Evolutionary conservation across 2,329 filamentous ascomycete species (phyloP), one percentile per base, ranked within the genome.

Genomic region (Coniochaeta ligniaria): DNA sequence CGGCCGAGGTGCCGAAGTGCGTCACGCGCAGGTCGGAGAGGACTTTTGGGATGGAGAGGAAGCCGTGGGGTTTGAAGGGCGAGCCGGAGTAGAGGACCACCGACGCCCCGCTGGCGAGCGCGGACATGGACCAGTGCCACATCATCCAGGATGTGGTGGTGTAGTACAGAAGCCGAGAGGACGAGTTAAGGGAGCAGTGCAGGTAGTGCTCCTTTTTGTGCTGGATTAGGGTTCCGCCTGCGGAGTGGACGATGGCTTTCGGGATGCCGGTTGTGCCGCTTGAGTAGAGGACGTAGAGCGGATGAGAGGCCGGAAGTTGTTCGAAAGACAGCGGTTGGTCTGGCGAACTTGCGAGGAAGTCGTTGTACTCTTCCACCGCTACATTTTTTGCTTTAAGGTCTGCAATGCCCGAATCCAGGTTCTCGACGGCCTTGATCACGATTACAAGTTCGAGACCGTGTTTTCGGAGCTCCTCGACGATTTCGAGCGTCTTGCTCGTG

Each of bases 71-170:
- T 57, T 83, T 82, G 78, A 98, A 98, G 0, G 95, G 95, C 0
- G 91, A 96, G 56, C 95, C 95, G 59, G 96, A 91, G 74, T 97
- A 99, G 4, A 98, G 81, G 22, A 98, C 82, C 14, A 98, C 79
- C 0, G 91, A 94, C 12, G 90, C 84, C 59, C 94, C 94, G 33
- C 86, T 87, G 11, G 93, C 90, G 4, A 98, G 85, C 6, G 88
- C 91, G 1, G 91, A 94, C 22, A 97, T 84, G 45, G 93, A 87
- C 93, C 94, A 98, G 73, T 98, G 94, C 92, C 93, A 97, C 94
- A 98, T 98, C 93, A 99, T 98, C 95, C 93, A 97, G 0, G 92
- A 96, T 12, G 89, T 92, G 3, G 93, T 97, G 1, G 92, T 96
- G 76, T 93, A 97, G 77, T 97, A 97, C 73, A 97, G 90, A 70